phyloP scores from a whole-genome alignment of 768 basidiomycete genomes.

The Auriculariales sp. region DNA sequence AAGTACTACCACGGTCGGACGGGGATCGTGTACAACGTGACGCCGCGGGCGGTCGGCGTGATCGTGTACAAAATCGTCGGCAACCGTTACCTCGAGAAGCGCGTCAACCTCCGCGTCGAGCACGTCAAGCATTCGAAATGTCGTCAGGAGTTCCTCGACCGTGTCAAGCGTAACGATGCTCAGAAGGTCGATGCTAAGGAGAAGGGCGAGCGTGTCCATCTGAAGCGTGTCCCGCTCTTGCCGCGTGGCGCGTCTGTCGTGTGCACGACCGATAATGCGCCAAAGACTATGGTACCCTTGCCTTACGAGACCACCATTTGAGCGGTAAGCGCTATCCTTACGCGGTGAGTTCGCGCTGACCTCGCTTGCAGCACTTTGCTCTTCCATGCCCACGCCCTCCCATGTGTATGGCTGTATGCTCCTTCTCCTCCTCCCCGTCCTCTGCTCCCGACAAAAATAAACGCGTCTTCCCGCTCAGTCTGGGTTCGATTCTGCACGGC shows the following conservation, averaged over 20 bases:
- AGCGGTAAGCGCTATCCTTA: too few species aligned
- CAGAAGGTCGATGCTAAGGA: conserved; percentile 76
- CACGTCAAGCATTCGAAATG: conserved; percentile 95
- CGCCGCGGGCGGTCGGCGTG: conserved; percentile 85
- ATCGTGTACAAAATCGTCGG: conserved; percentile 98
- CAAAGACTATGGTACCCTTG: conserved; percentile 86
- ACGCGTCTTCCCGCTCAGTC: too few species aligned
- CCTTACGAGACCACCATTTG: conserved; percentile 96
- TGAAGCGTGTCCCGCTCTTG: conserved; percentile 74
- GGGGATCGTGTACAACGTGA: conserved; percentile 97
- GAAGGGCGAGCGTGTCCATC: conserved; percentile 71
- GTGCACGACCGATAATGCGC: conserved; percentile 56
- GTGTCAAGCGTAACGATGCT: conserved; percentile 84
- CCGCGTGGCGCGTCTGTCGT: conserved; percentile 74
- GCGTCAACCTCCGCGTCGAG: conserved; percentile 95
- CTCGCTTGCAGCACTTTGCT: too few species aligned
- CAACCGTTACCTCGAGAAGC: conserved; percentile 98
- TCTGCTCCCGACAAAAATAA: too few species aligned
- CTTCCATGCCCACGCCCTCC: too few species aligned
- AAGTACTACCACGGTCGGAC: conserved; percentile 98
- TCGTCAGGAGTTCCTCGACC: conserved; percentile 91
- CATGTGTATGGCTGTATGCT: too few species aligned
- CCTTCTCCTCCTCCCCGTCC: too few species aligned
- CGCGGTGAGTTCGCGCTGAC: too few species aligned
- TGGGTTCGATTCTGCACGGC: too few species aligned